A percentile compares a stretch with the other conserved stretches of the same genome.
phyloP scores from a whole-genome alignment of 306 rosid species.

The Prunus mira region DNA sequence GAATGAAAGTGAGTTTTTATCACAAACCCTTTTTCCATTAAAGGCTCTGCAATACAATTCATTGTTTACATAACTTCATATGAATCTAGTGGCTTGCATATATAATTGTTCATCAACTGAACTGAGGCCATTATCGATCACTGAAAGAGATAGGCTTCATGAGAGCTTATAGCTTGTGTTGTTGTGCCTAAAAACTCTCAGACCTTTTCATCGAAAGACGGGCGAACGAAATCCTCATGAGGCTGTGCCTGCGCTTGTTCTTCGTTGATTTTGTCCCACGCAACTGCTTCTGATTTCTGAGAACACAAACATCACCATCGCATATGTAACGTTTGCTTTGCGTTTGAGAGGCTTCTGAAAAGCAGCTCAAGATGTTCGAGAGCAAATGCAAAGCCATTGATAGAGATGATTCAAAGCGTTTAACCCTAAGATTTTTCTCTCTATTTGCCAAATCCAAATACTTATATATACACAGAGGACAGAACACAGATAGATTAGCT shows the following conservation, averaged over 20 bases:
- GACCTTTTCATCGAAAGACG: conserved; percentile 19
- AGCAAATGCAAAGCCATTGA: conserved; percentile 41
- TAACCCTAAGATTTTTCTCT: background rate
- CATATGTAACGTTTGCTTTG: conserved; percentile 35
- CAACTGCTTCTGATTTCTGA: conserved; percentile 15
- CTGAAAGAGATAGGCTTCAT: too few species aligned
- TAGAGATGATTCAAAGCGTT: background rate
- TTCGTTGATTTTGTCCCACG: background rate
- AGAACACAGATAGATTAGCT: background rate
- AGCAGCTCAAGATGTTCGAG: conserved; percentile 56
- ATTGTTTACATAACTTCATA: background rate
- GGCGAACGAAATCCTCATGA: conserved; percentile 13
- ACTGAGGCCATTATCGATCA: too few species aligned
- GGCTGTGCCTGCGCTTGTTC: conserved; percentile 15
- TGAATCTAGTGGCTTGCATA: too few species aligned
- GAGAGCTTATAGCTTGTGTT: background rate
- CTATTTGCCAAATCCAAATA: background rate
- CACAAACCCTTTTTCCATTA: background rate
- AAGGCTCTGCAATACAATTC: background rate
- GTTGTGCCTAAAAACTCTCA: background rate
- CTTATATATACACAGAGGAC: background rate
- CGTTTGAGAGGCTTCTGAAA: conserved; percentile 38
- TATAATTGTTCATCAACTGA: too few species aligned
- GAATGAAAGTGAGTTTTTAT: background rate
- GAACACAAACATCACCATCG: conserved; percentile 58